phyloP scores from a whole-genome alignment of 2,329 filamentous ascomycete species.

The Paracoccidioides lutzii region DNA sequence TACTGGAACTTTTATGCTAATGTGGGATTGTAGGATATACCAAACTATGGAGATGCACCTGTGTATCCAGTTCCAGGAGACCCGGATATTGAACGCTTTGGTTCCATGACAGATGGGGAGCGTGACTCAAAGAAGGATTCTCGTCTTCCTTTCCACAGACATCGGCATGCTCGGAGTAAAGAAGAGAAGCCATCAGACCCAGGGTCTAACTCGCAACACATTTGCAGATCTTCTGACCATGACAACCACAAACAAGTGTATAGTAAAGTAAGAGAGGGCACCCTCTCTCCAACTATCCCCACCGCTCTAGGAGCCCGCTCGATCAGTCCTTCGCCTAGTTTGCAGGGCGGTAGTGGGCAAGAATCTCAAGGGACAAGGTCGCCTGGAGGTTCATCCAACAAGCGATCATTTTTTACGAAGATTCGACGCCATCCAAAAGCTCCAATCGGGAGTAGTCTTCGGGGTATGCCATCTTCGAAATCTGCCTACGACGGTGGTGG shows the following conservation, averaged over 20 bases:
- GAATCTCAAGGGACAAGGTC: constrained; percentile 29
- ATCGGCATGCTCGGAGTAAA: constrained; percentile 44
- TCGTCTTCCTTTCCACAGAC: constrained; percentile 30
- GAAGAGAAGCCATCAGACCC: constrained; percentile 37
- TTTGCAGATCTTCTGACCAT: constrained; percentile 17
- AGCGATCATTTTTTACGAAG: constrained; percentile 41
- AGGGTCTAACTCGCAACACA: not conserved
- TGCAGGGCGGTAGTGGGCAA: constrained; percentile 46
- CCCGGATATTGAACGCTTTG: constrained; percentile 50
- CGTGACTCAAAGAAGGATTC: constrained; percentile 38
- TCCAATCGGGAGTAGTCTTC: constrained; percentile 23
- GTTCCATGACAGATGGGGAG: not conserved
- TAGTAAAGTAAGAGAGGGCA: constrained; percentile 35
- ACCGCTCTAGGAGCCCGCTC: constrained; percentile 47
- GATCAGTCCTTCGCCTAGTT: constrained; percentile 70
- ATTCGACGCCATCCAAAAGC: constrained; percentile 39
- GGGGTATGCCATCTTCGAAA: constrained; percentile 21
- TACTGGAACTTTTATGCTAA: not conserved
- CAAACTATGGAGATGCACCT: constrained; percentile 63
- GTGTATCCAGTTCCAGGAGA: constrained; percentile 57
- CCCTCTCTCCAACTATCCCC: constrained; percentile 14
- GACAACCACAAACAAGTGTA: constrained; percentile 18
- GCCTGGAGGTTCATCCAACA: constrained; percentile 25
- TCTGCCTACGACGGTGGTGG: constrained; percentile 18
- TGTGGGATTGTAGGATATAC: constrained; percentile 49